A percentile compares a stretch with the other conserved stretches of the same genome.
Conservation (phyloP, 1,284 basidiomycete genomes). For the Sporisorium exsertum region DNA sequence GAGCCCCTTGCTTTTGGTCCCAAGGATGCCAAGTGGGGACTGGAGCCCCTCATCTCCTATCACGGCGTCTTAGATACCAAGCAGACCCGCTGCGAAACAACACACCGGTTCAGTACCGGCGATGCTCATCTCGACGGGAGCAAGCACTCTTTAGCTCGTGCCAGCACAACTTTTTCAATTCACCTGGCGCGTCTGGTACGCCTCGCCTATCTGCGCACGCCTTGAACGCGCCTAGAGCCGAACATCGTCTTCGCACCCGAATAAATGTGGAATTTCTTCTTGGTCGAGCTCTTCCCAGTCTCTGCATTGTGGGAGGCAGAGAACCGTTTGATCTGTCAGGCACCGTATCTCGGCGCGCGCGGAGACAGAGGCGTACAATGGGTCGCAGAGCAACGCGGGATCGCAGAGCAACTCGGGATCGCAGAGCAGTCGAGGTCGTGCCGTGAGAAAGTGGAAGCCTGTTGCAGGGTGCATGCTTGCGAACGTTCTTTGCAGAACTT, state of each 20-base stretch:
- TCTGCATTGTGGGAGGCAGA: no score
- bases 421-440: background rate
- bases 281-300: no score
- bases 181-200: background rate
- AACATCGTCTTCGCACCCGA: no score
- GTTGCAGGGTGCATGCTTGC: constrained; percentile 1
- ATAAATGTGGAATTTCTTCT: no score
- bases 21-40: background rate
- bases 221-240: background rate
- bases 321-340: no score
- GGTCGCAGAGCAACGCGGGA: no score
- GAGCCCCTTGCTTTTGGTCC: background rate
- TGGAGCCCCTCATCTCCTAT: background rate
- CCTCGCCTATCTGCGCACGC: background rate
- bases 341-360: no score
- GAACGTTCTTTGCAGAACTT: constrained; percentile 3
- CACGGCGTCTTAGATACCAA: background rate
- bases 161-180: background rate
- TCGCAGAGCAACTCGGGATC: no score
- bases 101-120: no score
- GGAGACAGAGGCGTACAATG: no score
- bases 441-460: background rate
- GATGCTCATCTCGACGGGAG: background rate
- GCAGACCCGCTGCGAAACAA: background rate
- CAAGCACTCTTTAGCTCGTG: background rate